Conservation (phyloP, 805 yeast genomes). For the Saturnispora mendoncae region DNA sequence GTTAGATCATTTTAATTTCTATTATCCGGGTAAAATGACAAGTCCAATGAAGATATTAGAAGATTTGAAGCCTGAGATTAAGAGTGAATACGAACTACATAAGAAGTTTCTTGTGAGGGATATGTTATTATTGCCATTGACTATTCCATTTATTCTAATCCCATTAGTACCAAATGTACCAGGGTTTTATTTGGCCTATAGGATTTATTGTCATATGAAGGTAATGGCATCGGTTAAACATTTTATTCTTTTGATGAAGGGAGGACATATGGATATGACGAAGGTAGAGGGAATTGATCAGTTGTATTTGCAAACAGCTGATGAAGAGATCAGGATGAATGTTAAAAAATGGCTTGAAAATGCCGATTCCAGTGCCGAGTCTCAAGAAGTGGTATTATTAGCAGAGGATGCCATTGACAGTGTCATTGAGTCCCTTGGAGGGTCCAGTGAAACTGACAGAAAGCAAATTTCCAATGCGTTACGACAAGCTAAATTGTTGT, state of each 20-base stretch:
- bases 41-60: constrained; percentile 22
- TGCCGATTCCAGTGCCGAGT: background rate
- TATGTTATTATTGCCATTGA: constrained; percentile 59
- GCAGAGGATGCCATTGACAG: constrained; percentile 33
- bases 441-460: background rate
- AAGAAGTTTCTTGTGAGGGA: constrained; percentile 44
- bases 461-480: background rate
- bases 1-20: constrained; percentile 36
- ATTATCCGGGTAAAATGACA: constrained; percentile 38
- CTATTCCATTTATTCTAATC: constrained; percentile 68
- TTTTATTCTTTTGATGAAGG: constrained; percentile 43
- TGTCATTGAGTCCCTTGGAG: background rate
- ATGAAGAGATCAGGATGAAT: constrained; percentile 15
- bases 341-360: constrained; percentile 15
- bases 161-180: constrained; percentile 92
- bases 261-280: constrained; percentile 29
- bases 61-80: constrained; percentile 37
- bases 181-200: constrained; percentile 73
- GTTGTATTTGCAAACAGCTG: constrained; percentile 21
- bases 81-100: constrained; percentile 43
- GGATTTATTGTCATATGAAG: constrained; percentile 77
- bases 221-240: constrained; percentile 71
- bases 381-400: constrained; percentile 33
- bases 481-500: background rate
- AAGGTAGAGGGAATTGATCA: constrained; percentile 28